A percentile compares a stretch with the other conserved stretches of the same genome.
These are phyloP conservation scores for Aspergillus quadricinctus DNA, from an alignment of 2,329 filamentous ascomycete species.

Conservation along the genomic window DNA sequence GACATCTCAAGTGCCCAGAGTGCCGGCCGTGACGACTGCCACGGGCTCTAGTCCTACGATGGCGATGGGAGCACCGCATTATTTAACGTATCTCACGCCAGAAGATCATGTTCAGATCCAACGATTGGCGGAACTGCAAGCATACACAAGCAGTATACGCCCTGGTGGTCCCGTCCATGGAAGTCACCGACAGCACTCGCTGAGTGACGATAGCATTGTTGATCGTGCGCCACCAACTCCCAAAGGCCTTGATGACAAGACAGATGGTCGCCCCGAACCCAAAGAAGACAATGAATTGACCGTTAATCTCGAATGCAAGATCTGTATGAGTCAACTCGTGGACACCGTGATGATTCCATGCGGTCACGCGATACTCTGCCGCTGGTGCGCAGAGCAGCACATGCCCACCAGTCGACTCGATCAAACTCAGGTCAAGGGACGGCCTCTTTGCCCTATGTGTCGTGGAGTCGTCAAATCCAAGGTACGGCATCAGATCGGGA, in stretches of 20 bases:
- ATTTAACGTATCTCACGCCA: not conserved
- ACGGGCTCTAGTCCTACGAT: not conserved
- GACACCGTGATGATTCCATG: constrained; percentile 52
- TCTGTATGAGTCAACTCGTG: constrained; percentile 51
- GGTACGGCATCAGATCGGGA: constrained; percentile 13
- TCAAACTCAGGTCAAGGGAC: constrained; percentile 12
- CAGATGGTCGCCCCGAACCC: constrained; percentile 44
- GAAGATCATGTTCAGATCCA: not conserved
- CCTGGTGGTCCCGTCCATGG: not conserved
- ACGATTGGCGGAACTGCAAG: constrained; percentile 1
- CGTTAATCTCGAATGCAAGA: constrained; percentile 48
- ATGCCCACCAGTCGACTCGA: constrained; percentile 43
- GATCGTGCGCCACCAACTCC: constrained; percentile 1
- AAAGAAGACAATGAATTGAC: constrained; percentile 48
- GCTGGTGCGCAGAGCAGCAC: constrained; percentile 51
- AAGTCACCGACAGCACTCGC: constrained; percentile 1
- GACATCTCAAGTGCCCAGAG: not conserved
- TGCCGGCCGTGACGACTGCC: not conserved
- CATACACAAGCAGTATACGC: not conserved
- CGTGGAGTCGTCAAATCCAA: constrained; percentile 23
- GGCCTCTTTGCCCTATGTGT: constrained; percentile 26
- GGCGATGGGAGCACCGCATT: not conserved
- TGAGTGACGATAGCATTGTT: not conserved
- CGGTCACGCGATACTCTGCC: constrained; percentile 52
- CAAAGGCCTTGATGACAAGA: constrained; percentile 43